These are phyloP conservation scores for Sporobolomyces pararoseus DNA, from an alignment of 768 basidiomycete genomes.

Conservation along the genomic window DNA sequence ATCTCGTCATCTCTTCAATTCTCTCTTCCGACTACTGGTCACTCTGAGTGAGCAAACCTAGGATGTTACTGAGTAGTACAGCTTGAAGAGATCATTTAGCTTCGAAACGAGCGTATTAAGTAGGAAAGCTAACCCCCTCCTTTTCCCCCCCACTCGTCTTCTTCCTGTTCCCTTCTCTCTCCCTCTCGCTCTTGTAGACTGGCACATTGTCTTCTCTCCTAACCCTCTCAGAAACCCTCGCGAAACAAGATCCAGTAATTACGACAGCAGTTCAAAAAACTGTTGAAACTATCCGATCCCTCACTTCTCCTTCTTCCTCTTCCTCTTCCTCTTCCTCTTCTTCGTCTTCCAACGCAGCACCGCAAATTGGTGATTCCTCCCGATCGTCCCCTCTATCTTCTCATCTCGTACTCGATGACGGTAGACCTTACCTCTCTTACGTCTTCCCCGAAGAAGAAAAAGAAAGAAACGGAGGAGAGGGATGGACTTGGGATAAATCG, in stretches of 20 bases:
- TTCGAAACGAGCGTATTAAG: no score
- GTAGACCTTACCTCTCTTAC: constrained; percentile 41
- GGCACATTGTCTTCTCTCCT: constrained; percentile 89
- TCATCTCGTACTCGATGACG: constrained; percentile 46
- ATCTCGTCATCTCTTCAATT: background rate
- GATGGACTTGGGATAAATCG: constrained; percentile 90
- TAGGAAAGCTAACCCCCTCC: background rate
- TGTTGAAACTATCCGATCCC: constrained; percentile 85
- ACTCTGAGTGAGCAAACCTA: no score
- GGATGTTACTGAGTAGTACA: no score
- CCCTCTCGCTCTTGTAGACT: constrained; percentile 56
- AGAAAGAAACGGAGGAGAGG: constrained; percentile 63
- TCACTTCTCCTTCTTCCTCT: constrained; percentile 48
- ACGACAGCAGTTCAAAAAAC: constrained; percentile 83
- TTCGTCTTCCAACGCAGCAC: background rate
- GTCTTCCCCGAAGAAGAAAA: constrained; percentile 57
- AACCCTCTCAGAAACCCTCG: constrained; percentile 81
- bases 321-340: background rate
- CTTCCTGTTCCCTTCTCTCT: no score
- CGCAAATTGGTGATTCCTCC: constrained; percentile 15
- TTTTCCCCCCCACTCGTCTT: background rate
- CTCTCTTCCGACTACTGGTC: background rate
- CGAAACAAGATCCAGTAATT: constrained; percentile 85
- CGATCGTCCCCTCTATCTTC: constrained; percentile 27
- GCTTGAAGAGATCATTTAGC: no score